These are phyloP conservation scores for Cladosporium sp. DNA, from an alignment of 2,329 filamentous ascomycete species.

Conservation along the genomic window DNA sequence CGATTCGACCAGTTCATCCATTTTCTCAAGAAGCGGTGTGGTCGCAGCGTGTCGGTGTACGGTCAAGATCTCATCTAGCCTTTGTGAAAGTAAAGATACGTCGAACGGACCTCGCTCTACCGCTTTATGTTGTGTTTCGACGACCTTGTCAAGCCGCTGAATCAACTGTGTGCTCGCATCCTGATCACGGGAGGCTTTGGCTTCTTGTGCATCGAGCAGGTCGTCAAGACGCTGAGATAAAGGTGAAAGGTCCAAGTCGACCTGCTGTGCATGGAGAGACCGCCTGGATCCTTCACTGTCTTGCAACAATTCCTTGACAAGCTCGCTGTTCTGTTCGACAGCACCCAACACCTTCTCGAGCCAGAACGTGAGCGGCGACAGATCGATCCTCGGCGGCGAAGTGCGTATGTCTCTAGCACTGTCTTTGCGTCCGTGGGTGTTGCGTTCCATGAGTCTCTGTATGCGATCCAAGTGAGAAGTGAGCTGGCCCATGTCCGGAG, in stretches of 20 bases:
- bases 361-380: slow-evolving; percentile 20
- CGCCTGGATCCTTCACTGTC: slow-evolving; percentile 9
- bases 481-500: slow-evolving; percentile 23
- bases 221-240: slow-evolving; percentile 18
- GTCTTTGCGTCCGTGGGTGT: slow-evolving; percentile 16
- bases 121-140: slow-evolving; percentile 8
- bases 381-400: slow-evolving; percentile 17
- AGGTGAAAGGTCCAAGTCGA: slow-evolving; percentile 14
- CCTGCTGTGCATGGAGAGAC: not conserved
- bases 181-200: slow-evolving; percentile 4
- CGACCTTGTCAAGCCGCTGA: slow-evolving; percentile 4
- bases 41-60: slow-evolving; percentile 9
- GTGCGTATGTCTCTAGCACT: slow-evolving; percentile 13
- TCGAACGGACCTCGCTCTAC: slow-evolving; percentile 13
- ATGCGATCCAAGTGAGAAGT: slow-evolving; percentile 27
- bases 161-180: slow-evolving; percentile 1
- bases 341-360: slow-evolving; percentile 24
- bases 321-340: slow-evolving; percentile 24
- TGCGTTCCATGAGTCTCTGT: slow-evolving; percentile 23
- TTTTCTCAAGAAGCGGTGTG: not conserved
- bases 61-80: slow-evolving; percentile 11
- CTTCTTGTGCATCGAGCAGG: slow-evolving; percentile 22
- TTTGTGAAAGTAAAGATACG: slow-evolving; percentile 7
- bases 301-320: slow-evolving; percentile 22
- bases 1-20: not conserved